A percentile compares a stretch with the other conserved stretches of the same genome.
phyloP scores from a whole-genome alignment of 106 monocot genomes.

The Amphibolis antarctica region DNA sequence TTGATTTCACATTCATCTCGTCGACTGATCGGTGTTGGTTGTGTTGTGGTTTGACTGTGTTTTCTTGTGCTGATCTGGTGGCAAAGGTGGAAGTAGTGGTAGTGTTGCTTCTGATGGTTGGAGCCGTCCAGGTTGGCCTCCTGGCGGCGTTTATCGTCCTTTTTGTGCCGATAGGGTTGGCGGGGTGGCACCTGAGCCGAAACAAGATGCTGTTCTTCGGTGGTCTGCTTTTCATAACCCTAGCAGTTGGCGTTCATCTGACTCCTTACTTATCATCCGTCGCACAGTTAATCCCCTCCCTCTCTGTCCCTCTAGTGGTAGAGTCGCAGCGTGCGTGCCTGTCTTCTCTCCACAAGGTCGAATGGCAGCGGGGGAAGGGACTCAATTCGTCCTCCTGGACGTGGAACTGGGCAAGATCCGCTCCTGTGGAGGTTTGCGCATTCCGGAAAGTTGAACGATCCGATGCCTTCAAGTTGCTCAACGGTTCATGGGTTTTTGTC shows the following conservation, averaged over 20 bases:
- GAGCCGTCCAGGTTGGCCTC: slow-evolving; percentile 13
- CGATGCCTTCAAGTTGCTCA: background rate
- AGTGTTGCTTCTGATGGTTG: background rate
- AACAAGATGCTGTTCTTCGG: slow-evolving; percentile 80
- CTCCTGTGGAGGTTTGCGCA: slow-evolving; percentile 20
- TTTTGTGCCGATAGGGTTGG: slow-evolving; percentile 68
- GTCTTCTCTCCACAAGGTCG: background rate
- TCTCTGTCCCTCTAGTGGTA: slow-evolving; percentile 1
- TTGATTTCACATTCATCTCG: too few species aligned
- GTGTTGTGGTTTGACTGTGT: too few species aligned
- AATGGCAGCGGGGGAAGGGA: background rate
- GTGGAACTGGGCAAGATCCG: slow-evolving; percentile 35
- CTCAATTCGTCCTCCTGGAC: slow-evolving; percentile 11
- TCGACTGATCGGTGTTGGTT: too few species aligned
- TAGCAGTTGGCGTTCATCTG: slow-evolving; percentile 55
- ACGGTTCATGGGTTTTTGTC: slow-evolving; percentile 44
- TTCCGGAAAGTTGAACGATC: slow-evolving; percentile 32
- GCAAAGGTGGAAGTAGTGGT: too few species aligned
- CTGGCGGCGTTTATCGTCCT: slow-evolving; percentile 62
- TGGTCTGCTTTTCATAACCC: slow-evolving; percentile 67
- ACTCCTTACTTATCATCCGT: slow-evolving; percentile 45
- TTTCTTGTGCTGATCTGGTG: too few species aligned
- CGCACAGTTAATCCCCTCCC: slow-evolving; percentile 12
- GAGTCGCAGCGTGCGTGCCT: too few species aligned
- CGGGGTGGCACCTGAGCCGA: slow-evolving; percentile 63